A percentile compares a stretch with the other conserved stretches of the same genome.
Evolutionary conservation across 1,284 basidiomycete species (phyloP).

Genomic region (Pascua sp.): DNA sequence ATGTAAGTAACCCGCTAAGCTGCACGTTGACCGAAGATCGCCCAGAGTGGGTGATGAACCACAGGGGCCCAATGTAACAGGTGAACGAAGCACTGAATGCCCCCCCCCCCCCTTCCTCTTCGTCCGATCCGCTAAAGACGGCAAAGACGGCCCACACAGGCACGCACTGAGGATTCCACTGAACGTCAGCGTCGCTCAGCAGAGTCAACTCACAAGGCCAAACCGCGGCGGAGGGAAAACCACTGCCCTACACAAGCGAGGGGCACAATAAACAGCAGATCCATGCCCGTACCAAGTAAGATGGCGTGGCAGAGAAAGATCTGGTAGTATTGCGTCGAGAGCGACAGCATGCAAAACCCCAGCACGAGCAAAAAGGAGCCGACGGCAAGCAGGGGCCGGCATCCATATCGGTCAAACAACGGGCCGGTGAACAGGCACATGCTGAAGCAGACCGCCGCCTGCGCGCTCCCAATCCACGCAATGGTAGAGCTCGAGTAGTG

Average conservation of each 20-base stretch:
- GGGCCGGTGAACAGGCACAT: slow-evolving; percentile 35
- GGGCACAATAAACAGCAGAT: slow-evolving; percentile 39
- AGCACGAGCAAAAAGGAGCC: slow-evolving; percentile 27
- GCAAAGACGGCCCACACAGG: too few relatives aligned
- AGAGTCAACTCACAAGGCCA: slow-evolving; percentile 29
- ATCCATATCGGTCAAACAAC: slow-evolving; percentile 39
- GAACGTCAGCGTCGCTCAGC: slow-evolving; percentile 7
- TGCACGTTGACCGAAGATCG: too few relatives aligned
- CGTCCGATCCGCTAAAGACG: too few relatives aligned
- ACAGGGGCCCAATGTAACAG: too few relatives aligned
- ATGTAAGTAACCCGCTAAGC: too few relatives aligned
- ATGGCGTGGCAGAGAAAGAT: slow-evolving; percentile 35
- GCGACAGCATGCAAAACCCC: slow-evolving; percentile 30
- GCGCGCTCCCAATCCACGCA: slow-evolving; percentile 37
- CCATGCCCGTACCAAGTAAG: slow-evolving; percentile 34
- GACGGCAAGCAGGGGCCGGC: slow-evolving; percentile 26
- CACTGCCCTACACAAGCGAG: slow-evolving; percentile 40
- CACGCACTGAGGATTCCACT: slow-evolving; percentile 23
- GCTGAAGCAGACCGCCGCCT: slow-evolving; percentile 35
- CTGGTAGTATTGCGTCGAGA: slow-evolving; percentile 35
- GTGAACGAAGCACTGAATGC: too few relatives aligned
- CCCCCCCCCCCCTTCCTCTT: too few relatives aligned
- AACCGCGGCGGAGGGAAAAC: slow-evolving; percentile 35
- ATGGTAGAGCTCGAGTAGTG: slow-evolving; percentile 30
- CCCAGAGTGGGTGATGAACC: too few relatives aligned